A percentile compares a stretch with the other conserved stretches of the same genome.
Conservation (phyloP, 352 stramenopile species). For the Thraustochytrium striatum region DNA sequence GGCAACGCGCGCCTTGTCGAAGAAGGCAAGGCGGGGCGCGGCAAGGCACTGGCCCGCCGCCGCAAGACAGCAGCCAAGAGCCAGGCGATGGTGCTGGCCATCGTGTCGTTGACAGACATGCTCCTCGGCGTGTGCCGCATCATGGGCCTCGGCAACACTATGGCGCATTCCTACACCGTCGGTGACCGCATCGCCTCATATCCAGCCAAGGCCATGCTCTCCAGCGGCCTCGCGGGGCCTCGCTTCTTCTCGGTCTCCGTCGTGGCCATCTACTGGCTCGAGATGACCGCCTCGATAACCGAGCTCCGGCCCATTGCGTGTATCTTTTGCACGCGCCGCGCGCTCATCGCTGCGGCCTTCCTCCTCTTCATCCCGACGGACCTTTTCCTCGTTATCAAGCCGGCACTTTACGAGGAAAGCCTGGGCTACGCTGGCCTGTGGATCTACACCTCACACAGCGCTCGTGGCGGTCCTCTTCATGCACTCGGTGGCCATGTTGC, state of each 20-base stretch:
- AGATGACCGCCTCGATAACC: neutral
- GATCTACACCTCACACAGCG: neutral
- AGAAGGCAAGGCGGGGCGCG: too few relatives aligned
- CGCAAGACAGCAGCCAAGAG: neutral
- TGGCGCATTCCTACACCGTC: neutral
- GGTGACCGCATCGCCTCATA: neutral
- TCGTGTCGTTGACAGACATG: neutral
- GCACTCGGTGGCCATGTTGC: neutral
- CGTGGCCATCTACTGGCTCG: constrained; percentile 12
- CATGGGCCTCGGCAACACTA: neutral
- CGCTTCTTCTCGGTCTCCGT: neutral
- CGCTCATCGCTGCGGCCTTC: neutral
- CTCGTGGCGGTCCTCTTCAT: neutral
- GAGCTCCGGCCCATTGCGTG: neutral
- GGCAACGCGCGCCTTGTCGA: too few relatives aligned
- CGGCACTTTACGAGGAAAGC: neutral
- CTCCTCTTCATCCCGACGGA: neutral
- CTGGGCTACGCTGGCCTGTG: neutral
- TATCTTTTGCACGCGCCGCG: neutral
- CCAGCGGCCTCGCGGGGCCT: neutral
- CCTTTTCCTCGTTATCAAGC: neutral
- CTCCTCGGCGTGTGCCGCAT: neutral
- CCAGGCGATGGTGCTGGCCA: constrained; percentile 6
- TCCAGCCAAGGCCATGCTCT: neutral
- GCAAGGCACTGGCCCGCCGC: too few relatives aligned